Conservation (phyloP, 805 yeast genomes). For the Komagataella pastoris region DNA sequence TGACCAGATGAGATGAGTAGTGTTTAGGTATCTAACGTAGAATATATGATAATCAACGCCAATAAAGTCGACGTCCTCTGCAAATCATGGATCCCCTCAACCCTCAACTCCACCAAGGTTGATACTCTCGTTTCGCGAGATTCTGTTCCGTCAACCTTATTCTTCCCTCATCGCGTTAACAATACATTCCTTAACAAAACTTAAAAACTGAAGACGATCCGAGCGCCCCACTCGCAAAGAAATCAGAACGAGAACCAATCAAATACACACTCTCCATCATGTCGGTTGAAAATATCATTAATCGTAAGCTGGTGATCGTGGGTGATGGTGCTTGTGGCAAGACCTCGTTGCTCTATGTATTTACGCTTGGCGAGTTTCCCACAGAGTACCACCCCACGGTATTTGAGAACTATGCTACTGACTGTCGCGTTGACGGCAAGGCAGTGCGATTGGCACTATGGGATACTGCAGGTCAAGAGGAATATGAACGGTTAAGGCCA, state of each 20-base stretch:
- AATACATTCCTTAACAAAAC: background rate
- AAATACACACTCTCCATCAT: background rate
- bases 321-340: conserved; percentile 97
- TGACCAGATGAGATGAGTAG: background rate
- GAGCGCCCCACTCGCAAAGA: background rate
- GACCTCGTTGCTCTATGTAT: conserved; percentile 80
- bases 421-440: conserved; percentile 88
- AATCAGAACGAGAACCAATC: background rate
- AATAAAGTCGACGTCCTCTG: background rate
- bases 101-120: background rate
- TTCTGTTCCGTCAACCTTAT: background rate
- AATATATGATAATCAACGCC: background rate
- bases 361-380: conserved; percentile 87
- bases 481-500: conserved; percentile 82
- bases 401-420: conserved; percentile 88
- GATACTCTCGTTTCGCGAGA: background rate
- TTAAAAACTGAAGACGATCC: background rate
- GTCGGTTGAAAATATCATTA: conserved; percentile 20
- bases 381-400: conserved; percentile 90
- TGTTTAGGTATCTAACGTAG: background rate
- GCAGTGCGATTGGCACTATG: conserved; percentile 79
- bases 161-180: background rate
- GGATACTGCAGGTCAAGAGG: conserved; percentile 98
- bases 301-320: conserved; percentile 75
- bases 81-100: background rate